phyloP scores from a whole-genome alignment of 2,329 filamentous ascomycete species.

The Calycina herbarum region DNA sequence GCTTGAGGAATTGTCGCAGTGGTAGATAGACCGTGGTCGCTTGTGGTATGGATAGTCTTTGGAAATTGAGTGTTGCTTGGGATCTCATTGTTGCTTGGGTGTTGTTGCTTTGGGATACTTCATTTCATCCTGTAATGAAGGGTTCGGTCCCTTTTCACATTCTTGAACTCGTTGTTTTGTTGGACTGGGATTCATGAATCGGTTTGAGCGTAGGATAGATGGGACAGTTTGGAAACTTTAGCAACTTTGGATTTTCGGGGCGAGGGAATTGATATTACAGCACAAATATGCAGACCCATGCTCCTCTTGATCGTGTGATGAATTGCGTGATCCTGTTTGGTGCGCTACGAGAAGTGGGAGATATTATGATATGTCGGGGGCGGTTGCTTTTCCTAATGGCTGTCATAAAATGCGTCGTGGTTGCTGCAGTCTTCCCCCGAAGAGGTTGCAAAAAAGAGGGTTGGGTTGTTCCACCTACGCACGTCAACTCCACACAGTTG shows the following conservation, averaged over 20 bases:
- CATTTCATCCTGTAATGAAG: background rate
- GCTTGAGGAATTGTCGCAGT: constrained; percentile 1
- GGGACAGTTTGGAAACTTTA: background rate
- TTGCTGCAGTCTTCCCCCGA: background rate
- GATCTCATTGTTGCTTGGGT: background rate
- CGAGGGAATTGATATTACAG: background rate
- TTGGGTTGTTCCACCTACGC: background rate
- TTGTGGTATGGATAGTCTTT: background rate
- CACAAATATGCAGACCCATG: background rate
- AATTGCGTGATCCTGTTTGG: constrained; percentile 3
- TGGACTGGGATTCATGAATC: background rate
- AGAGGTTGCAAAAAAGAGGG: background rate
- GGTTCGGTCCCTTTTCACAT: background rate
- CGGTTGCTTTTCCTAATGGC: constrained; percentile 3
- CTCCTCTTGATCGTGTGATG: background rate
- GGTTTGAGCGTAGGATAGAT: background rate
- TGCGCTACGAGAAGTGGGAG: background rate
- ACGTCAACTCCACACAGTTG: background rate
- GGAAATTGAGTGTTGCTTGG: background rate
- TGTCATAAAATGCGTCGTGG: background rate
- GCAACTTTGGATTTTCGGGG: background rate
- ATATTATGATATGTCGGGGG: background rate
- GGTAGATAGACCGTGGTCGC: background rate
- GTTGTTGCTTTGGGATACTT: background rate
- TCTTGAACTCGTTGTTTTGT: background rate